Conservation (phyloP, 225 moss, liverwort and hornwort genomes). For the Ulota crispa region DNA sequence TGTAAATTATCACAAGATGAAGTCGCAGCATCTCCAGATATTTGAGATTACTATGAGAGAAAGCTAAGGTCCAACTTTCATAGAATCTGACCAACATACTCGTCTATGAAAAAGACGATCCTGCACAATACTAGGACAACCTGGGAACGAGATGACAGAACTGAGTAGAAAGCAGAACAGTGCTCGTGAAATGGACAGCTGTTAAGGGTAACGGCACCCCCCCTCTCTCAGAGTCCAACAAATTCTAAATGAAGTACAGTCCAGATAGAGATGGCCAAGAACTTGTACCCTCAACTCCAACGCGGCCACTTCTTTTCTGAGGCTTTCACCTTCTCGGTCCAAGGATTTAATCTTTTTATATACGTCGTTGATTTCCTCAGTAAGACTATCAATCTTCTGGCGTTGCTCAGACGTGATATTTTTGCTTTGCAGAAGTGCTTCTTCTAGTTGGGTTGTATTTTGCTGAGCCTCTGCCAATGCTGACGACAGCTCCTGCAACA, state of each 20-base stretch:
- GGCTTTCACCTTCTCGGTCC: slow-evolving; percentile 72
- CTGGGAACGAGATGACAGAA: slow-evolving; percentile 1
- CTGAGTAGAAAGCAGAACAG: not conserved
- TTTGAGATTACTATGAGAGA: not conserved
- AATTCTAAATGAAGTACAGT: not conserved
- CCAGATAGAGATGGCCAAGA: slow-evolving; percentile 4
- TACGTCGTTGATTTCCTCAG: slow-evolving; percentile 57
- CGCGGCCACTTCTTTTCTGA: slow-evolving; percentile 73
- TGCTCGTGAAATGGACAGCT: not conserved
- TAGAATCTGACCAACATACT: not conserved
- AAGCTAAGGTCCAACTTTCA: not conserved
- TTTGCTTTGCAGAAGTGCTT: slow-evolving; percentile 58
- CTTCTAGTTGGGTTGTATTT: slow-evolving; percentile 59
- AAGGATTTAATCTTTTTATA: slow-evolving; percentile 58
- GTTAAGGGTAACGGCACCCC: not conserved
- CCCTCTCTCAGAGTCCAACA: not conserved
- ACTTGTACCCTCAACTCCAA: slow-evolving; percentile 55
- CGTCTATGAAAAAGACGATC: not conserved
- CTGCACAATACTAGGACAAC: slow-evolving; percentile 6
- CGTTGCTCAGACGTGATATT: slow-evolving; percentile 55
- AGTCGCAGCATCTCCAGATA: not conserved
- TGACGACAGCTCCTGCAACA: slow-evolving; percentile 71
- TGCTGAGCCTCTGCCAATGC: slow-evolving; percentile 72
- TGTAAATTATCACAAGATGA: slow-evolving; percentile 9
- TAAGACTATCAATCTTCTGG: slow-evolving; percentile 66